Percentiles rank a stretch among this genome's conserved stretches.
phyloP scores from a whole-genome alignment of 1,139 yeast species.

The Blastobotrys serpentis region DNA sequence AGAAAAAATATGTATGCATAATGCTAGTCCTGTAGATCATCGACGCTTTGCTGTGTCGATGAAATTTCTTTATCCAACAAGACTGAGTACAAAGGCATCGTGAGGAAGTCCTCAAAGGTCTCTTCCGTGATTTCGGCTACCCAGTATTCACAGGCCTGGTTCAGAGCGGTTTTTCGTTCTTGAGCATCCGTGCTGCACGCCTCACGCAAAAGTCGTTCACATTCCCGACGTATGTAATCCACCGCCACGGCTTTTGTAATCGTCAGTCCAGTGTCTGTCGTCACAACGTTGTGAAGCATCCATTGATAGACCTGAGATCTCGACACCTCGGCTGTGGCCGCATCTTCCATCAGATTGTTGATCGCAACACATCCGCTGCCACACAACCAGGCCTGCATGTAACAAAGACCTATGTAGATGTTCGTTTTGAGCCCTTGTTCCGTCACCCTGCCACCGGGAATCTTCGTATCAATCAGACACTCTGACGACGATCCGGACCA shows the following conservation, averaged over 20 bases:
- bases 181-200: conserved; percentile 52
- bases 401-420: conserved; percentile 68
- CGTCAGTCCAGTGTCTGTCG: conserved; percentile 59
- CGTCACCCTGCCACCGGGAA: conserved; percentile 64
- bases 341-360: conserved; percentile 82
- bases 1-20: neutral
- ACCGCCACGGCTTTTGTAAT: conserved; percentile 58
- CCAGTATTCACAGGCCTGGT: conserved; percentile 52
- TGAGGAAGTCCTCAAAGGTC: conserved; percentile 60
- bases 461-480: conserved; percentile 66
- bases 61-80: neutral
- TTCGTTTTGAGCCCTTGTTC: conserved; percentile 74
- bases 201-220: conserved; percentile 44
- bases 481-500: conserved; percentile 40
- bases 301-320: conserved; percentile 82
- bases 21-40: neutral
- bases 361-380: conserved; percentile 81
- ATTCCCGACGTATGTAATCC: conserved; percentile 39
- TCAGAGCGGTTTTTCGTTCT: conserved; percentile 48
- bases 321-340: conserved; percentile 84
- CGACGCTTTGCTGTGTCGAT: neutral
- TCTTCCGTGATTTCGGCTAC: conserved; percentile 65
- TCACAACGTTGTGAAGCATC: conserved; percentile 70
- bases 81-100: conserved; percentile 47
- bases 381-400: conserved; percentile 82